These are phyloP conservation scores for Leccinum subgranulosum DNA, from an alignment of 768 basidiomycete species.

Conservation along the genomic window DNA sequence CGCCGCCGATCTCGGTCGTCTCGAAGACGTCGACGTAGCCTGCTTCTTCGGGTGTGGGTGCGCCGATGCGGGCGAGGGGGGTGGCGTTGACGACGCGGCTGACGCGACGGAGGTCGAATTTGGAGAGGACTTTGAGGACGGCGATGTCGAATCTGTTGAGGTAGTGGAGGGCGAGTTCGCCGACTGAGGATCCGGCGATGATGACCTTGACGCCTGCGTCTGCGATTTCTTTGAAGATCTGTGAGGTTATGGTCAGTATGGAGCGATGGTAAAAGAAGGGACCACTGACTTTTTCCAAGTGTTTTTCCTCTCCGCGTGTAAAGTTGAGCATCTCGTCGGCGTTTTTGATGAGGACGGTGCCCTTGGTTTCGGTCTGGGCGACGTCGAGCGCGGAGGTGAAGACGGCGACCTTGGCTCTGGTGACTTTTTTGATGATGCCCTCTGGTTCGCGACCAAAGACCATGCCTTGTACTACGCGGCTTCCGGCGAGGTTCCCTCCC, in stretches of 20 bases:
- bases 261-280: no score
- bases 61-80: slow-evolving; percentile 92
- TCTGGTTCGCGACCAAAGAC: slow-evolving; percentile 97
- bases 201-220: slow-evolving; percentile 93
- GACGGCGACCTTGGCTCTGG: slow-evolving; percentile 89
- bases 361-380: slow-evolving; percentile 98
- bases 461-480: slow-evolving; percentile 94
- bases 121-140: slow-evolving; percentile 95
- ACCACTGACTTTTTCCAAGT: slow-evolving; percentile 74
- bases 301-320: slow-evolving; percentile 92
- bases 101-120: slow-evolving; percentile 92
- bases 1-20: slow-evolving; percentile 94
- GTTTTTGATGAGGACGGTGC: slow-evolving; percentile 93
- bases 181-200: slow-evolving; percentile 89
- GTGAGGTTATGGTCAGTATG: slow-evolving; percentile 29
- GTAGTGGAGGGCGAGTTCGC: slow-evolving; percentile 96
- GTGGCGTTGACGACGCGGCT: slow-evolving; percentile 96
- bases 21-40: slow-evolving; percentile 94
- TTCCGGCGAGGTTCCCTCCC: slow-evolving; percentile 83
- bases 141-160: slow-evolving; percentile 92
- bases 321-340: slow-evolving; percentile 98
- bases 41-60: slow-evolving; percentile 94
- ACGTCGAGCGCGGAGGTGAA: slow-evolving; percentile 92
- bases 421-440: slow-evolving; percentile 79
- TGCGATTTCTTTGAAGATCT: slow-evolving; percentile 97